These are phyloP conservation scores for Penicillium paneum DNA, from an alignment of 2,329 filamentous ascomycete species.

Conservation along the genomic window DNA sequence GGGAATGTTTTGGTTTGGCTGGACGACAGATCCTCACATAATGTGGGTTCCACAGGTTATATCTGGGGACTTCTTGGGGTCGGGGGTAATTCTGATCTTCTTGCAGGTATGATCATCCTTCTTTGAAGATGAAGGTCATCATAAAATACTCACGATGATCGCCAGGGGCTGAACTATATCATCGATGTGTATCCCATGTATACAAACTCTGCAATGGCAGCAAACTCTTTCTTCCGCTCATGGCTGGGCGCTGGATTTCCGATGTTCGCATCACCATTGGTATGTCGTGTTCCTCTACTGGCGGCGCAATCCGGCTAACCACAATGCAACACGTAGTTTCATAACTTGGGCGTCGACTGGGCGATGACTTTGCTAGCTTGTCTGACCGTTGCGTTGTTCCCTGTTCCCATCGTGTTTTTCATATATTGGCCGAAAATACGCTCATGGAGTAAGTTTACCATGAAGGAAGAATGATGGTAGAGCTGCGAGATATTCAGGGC, in stretches of 20 bases:
- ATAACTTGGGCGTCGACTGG: conserved; percentile 29
- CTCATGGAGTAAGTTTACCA: conserved; percentile 39
- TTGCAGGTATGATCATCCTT: not conserved
- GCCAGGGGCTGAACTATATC: conserved; percentile 32
- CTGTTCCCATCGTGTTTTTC: conserved; percentile 46
- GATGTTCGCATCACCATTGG: conserved; percentile 24
- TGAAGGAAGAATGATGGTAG: not conserved
- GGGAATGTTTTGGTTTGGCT: conserved; percentile 49
- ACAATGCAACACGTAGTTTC: conserved; percentile 17
- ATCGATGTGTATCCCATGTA: conserved; percentile 35
- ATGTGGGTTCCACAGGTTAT: conserved; percentile 40
- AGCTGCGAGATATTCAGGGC: not conserved
- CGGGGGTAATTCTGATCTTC: conserved; percentile 2
- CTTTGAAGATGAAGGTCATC: too few species aligned
- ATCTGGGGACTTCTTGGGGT: conserved; percentile 35
- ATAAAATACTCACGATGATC: not conserved
- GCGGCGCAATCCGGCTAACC: not conserved
- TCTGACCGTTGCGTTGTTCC: conserved; percentile 30
- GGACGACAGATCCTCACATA: conserved; percentile 42
- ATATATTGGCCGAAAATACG: conserved; percentile 42
- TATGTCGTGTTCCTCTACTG: not conserved
- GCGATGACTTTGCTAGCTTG: conserved; percentile 30
- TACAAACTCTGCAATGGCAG: conserved; percentile 35
- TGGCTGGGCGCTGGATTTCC: conserved; percentile 31
- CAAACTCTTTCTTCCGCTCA: conserved; percentile 30